phyloP scores from a whole-genome alignment of 2,329 filamentous ascomycete species.

The Ophiostoma novo-ulmi region DNA sequence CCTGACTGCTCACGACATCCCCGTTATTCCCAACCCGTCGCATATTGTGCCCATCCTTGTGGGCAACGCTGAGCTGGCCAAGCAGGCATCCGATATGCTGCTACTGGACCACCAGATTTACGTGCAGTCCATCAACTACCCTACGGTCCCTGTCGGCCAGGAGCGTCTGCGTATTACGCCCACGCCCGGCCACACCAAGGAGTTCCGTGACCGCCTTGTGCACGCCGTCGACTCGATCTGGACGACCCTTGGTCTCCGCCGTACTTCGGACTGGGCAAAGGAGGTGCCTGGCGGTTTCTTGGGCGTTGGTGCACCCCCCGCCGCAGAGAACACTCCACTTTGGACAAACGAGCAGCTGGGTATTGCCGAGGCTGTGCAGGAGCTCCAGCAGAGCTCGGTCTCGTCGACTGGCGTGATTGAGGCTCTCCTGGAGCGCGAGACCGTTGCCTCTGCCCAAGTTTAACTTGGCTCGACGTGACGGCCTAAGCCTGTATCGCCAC shows the following conservation, averaged over 20 bases:
- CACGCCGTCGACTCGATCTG: constrained; percentile 82
- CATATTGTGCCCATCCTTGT: constrained; percentile 94
- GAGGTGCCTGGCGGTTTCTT: constrained; percentile 76
- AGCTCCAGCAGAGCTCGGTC: constrained; percentile 46
- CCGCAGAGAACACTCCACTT: constrained; percentile 61
- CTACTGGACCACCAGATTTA: constrained; percentile 89
- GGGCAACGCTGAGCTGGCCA: constrained; percentile 87
- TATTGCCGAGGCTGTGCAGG: constrained; percentile 59
- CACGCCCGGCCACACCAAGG: constrained; percentile 82
- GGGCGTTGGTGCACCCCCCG: constrained; percentile 73
- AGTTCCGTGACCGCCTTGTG: constrained; percentile 81
- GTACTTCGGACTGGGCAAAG: constrained; percentile 84
- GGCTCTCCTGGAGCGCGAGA: constrained; percentile 54
- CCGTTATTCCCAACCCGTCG: constrained; percentile 94
- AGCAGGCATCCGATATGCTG: constrained; percentile 85
- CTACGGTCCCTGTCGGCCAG: constrained; percentile 95
- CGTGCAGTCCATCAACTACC: constrained; percentile 98
- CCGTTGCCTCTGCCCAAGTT: neutral
- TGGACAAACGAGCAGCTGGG: constrained; percentile 90
- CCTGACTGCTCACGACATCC: constrained; percentile 73
- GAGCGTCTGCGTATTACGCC: constrained; percentile 94
- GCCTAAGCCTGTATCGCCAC: no score
- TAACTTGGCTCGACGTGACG: neutral
- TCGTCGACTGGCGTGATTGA: constrained; percentile 49
- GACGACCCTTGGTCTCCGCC: constrained; percentile 82